A percentile compares a stretch with the other conserved stretches of the same genome.
These are phyloP conservation scores for Tillandsia fasciculata DNA, from an alignment of 176 grass and related monocot species.

Conservation along the genomic window DNA sequence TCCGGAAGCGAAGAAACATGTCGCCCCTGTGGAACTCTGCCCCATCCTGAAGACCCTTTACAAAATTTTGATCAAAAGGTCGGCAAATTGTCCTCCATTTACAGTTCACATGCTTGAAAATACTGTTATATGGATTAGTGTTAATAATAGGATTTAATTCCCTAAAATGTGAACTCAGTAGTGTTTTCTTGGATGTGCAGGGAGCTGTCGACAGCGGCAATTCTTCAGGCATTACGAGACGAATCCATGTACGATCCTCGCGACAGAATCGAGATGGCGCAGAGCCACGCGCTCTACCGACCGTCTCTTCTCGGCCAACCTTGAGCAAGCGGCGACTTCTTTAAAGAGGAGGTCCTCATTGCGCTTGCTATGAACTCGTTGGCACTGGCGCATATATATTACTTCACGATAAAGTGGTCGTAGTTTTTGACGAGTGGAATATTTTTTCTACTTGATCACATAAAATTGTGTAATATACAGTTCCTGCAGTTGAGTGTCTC, in stretches of 20 bases:
- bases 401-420: not conserved
- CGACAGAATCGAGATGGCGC: slow-evolving; percentile 86
- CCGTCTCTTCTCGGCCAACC: slow-evolving; percentile 77
- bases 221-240: slow-evolving; percentile 92
- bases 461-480: too few species aligned
- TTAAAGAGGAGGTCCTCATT: slow-evolving; percentile 2
- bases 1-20: slow-evolving; percentile 74
- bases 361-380: not conserved
- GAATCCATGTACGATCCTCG: slow-evolving; percentile 97
- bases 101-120: not conserved
- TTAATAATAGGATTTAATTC: not conserved
- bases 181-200: slow-evolving; percentile 33
- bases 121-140: not conserved
- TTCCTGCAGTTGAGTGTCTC: too few species aligned
- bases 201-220: slow-evolving; percentile 60
- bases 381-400: not conserved
- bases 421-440: too few species aligned
- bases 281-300: slow-evolving; percentile 66
- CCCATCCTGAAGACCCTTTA: slow-evolving; percentile 91
- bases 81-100: not conserved
- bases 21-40: slow-evolving; percentile 88
- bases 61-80: slow-evolving; percentile 97
- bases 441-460: too few species aligned
- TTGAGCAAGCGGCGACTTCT: slow-evolving; percentile 21
- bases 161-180: slow-evolving; percentile 5